Evolutionary conservation across 176 grass and related monocot species (phyloP).

Genomic region (Oryza rufipogon): DNA sequence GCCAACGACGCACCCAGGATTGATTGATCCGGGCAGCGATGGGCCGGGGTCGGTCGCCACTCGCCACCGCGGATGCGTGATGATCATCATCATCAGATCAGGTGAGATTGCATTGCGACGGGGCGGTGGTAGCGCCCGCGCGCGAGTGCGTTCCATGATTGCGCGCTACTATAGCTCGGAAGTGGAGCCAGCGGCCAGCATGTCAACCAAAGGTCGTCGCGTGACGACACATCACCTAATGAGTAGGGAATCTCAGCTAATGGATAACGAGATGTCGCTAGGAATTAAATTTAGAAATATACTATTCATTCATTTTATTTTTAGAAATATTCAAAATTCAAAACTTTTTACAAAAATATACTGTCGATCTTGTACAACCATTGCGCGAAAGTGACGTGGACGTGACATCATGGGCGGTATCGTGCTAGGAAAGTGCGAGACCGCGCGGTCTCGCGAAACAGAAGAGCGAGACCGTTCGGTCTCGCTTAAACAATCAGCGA

Average conservation of each 20-base stretch:
- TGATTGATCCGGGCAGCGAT: not conserved
- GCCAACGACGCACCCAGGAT: not conserved
- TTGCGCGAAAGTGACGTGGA: too few relatives aligned
- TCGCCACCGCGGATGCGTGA: conserved; percentile 19
- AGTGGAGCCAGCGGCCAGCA: conserved; percentile 12
- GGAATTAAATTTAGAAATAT: too few relatives aligned
- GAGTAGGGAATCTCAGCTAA: not conserved
- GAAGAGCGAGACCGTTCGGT: too few relatives aligned
- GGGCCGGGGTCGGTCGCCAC: conserved; percentile 27
- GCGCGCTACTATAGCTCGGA: not conserved
- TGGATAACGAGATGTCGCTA: not conserved
- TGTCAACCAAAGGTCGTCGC: not conserved
- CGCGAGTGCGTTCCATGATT: conserved; percentile 34
- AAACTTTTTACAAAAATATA: too few relatives aligned
- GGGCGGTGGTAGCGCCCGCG: not conserved
- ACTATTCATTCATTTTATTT: too few relatives aligned
- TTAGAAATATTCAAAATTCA: too few relatives aligned
- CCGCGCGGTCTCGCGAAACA: too few relatives aligned
- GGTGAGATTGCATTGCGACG: not conserved
- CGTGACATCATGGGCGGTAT: too few relatives aligned
- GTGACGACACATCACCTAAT: conserved; percentile 11
- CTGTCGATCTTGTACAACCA: too few relatives aligned
- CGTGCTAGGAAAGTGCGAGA: too few relatives aligned
- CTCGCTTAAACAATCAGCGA: too few relatives aligned
- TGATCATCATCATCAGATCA: not conserved